Evolutionary conservation across 768 basidiomycete species (phyloP).

Genomic region (Trametes meyenii): DNA sequence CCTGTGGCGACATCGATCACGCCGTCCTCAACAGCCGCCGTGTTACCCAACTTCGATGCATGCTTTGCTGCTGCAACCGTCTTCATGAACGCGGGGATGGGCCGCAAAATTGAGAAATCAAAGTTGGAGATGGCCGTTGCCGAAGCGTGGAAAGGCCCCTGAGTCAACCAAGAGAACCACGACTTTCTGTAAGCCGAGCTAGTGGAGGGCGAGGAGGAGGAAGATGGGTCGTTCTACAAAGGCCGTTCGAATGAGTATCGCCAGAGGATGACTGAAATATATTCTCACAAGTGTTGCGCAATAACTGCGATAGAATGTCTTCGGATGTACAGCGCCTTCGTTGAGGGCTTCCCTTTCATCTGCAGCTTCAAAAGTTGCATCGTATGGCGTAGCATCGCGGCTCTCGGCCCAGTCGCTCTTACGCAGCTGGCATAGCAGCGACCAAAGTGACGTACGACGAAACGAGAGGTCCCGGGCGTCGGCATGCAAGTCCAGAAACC

Average conservation of each 20-base stretch:
- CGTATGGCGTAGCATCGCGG: conserved; percentile 48
- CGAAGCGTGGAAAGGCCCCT: conserved; percentile 31
- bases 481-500: conserved; percentile 43
- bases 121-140: conserved; percentile 41
- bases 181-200: background rate
- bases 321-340: conserved; percentile 41
- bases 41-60: background rate
- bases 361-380: conserved; percentile 49
- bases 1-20: conserved; percentile 1
- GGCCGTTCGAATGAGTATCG: too few species aligned
- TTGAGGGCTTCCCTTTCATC: conserved; percentile 43
- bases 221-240: too few species aligned
- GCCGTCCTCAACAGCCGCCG: background rate
- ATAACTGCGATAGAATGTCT: conserved; percentile 49
- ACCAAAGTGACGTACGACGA: conserved; percentile 37
- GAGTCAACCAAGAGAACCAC: background rate
- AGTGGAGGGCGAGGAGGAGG: background rate
- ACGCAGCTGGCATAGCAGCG: conserved; percentile 44
- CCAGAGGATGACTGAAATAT: background rate
- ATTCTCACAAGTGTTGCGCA: conserved; percentile 40
- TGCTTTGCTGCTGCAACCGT: background rate
- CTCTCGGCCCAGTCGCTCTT: conserved; percentile 53
- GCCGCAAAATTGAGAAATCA: conserved; percentile 41
- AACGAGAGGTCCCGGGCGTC: conserved; percentile 47
- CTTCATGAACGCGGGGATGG: conserved; percentile 39